phyloP scores from a whole-genome alignment of 208 protist species.

The Leptomonas pyrrhocoris region DNA sequence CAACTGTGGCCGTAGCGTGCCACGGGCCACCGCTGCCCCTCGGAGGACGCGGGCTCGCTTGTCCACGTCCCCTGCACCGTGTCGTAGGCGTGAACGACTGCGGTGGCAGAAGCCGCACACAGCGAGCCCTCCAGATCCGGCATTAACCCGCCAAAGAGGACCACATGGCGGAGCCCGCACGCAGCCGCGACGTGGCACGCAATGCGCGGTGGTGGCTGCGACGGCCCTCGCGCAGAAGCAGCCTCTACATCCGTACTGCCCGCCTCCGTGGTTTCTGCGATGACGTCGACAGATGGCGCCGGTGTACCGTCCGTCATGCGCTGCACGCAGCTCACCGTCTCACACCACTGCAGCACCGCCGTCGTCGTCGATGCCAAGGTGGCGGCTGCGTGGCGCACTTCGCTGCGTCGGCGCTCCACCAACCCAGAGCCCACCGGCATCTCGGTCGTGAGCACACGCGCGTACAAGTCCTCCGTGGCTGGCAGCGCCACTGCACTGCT shows the following conservation, averaged over 20 bases:
- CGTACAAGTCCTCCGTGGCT: background rate
- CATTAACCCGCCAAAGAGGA: slow-evolving; percentile 52
- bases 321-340: slow-evolving; percentile 19
- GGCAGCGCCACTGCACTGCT: background rate
- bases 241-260: background rate
- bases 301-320: slow-evolving; percentile 19
- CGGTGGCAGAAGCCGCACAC: slow-evolving; percentile 23
- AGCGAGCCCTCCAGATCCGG: slow-evolving; percentile 4
- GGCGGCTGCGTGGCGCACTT: slow-evolving; percentile 16
- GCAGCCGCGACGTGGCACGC: slow-evolving; percentile 56
- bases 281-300: slow-evolving; percentile 19
- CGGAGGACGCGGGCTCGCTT: background rate
- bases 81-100: slow-evolving; percentile 50
- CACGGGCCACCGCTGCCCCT: slow-evolving; percentile 42
- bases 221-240: background rate
- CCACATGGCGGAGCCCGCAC: slow-evolving; percentile 38
- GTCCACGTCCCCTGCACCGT: slow-evolving; percentile 39
- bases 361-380: background rate
- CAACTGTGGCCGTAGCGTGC: slow-evolving; percentile 63
- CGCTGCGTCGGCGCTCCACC: slow-evolving; percentile 30
- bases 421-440: background rate
- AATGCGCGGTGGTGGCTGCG: slow-evolving; percentile 31
- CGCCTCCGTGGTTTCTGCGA: background rate
- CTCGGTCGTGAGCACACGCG: background rate
- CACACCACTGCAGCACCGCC: slow-evolving; percentile 21